phyloP scores from a whole-genome alignment of 805 yeast genomes.

The Blastobotrys chiropterorum region DNA sequence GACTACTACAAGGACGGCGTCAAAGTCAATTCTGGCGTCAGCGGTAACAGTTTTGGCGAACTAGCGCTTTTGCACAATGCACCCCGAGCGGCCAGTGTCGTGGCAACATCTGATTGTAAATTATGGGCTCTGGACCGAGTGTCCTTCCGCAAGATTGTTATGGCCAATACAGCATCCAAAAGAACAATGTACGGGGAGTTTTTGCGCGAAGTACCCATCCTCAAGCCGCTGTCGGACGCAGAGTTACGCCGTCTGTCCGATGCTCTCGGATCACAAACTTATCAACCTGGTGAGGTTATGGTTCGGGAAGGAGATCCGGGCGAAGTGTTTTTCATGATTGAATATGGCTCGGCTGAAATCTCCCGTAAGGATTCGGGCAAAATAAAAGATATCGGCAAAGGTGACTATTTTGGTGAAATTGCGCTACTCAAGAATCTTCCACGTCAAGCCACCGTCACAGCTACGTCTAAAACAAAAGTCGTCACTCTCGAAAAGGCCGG shows the following conservation, averaged over 20 bases:
- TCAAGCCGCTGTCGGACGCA: slow-evolving; percentile 62
- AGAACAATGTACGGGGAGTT: slow-evolving; percentile 87
- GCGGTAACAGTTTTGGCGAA: slow-evolving; percentile 93
- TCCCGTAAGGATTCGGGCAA: slow-evolving; percentile 53
- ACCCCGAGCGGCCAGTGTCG: slow-evolving; percentile 94
- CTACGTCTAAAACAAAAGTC: slow-evolving; percentile 67
- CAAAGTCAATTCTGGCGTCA: slow-evolving; percentile 67
- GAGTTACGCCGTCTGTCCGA: slow-evolving; percentile 92
- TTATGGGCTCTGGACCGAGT: slow-evolving; percentile 92
- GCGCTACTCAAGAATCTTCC: slow-evolving; percentile 89
- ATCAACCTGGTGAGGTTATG: slow-evolving; percentile 63
- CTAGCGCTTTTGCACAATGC: slow-evolving; percentile 95
- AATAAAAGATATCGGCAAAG: slow-evolving; percentile 55
- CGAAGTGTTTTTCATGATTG: slow-evolving; percentile 66
- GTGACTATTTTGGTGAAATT: slow-evolving; percentile 95
- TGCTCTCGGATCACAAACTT: slow-evolving; percentile 76
- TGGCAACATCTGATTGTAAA: slow-evolving; percentile 61
- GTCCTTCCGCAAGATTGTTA: slow-evolving; percentile 84
- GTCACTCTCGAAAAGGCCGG: slow-evolving; percentile 90
- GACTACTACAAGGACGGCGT: slow-evolving; percentile 69
- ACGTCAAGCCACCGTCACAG: slow-evolving; percentile 88
- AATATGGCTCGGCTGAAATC: slow-evolving; percentile 79
- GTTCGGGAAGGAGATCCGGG: slow-evolving; percentile 87
- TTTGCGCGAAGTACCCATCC: slow-evolving; percentile 77
- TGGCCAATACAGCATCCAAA: slow-evolving; percentile 86